Percentiles rank a stretch among this genome's conserved stretches.
phyloP scores from a whole-genome alignment of 2,329 filamentous ascomycete species.

The Dryadomyces quercus-mongolicae region DNA sequence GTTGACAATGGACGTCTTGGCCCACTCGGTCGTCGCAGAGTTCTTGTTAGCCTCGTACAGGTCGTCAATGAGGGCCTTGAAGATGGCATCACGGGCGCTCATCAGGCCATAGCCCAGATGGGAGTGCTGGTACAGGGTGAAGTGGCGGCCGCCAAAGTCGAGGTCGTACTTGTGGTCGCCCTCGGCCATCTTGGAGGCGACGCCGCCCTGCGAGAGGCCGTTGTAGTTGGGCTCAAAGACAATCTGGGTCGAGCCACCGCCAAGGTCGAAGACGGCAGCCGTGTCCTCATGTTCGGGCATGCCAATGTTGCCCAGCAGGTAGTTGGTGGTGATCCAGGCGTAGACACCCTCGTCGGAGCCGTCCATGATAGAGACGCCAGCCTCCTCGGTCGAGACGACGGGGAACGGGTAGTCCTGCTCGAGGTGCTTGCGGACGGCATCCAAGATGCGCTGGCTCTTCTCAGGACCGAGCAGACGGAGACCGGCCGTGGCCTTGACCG shows the following conservation, averaged over 20 bases:
- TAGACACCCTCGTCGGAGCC: conserved; percentile 95
- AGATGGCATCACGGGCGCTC: conserved; percentile 81
- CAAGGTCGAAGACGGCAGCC: conserved; percentile 90
- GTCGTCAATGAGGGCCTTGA: conserved; percentile 61
- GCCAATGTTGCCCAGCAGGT: conserved; percentile 94
- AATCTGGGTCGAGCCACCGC: conserved; percentile 94
- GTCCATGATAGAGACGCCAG: conserved; percentile 94
- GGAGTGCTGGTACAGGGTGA: conserved; percentile 93
- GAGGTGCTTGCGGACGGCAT: conserved; percentile 70
- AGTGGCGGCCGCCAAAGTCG: conserved; percentile 73
- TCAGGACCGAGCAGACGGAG: conserved; percentile 75
- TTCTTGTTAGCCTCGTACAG: conserved; percentile 50
- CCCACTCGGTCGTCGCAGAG: conserved; percentile 51
- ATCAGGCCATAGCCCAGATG: conserved; percentile 95
- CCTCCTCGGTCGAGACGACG: conserved; percentile 71
- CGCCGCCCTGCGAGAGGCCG: conserved; percentile 56
- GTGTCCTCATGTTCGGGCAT: conserved; percentile 81
- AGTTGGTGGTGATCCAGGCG: conserved; percentile 98
- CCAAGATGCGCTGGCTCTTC: conserved; percentile 71
- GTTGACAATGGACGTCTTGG: conserved; percentile 60
- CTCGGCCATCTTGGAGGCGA: conserved; percentile 73
- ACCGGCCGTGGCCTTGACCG: conserved; percentile 96
- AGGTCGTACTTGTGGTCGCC: conserved; percentile 96
- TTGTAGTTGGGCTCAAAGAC: conserved; percentile 96
- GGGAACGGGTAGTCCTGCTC: conserved; percentile 92